phyloP scores from a whole-genome alignment of 768 basidiomycete genomes.

The Xerocomus spinulosus region DNA sequence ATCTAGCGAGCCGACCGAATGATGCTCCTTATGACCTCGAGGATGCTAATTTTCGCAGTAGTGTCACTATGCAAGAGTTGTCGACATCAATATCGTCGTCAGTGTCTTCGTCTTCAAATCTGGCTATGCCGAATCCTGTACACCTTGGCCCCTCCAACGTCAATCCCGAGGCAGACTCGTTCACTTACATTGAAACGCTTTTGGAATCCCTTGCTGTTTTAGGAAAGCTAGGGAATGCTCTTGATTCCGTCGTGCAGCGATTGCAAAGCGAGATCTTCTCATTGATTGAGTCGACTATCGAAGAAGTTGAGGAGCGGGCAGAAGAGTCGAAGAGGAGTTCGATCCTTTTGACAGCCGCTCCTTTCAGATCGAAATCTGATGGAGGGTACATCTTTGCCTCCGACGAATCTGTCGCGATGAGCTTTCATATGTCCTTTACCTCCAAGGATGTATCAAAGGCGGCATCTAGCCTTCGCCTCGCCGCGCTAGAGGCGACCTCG shows the following conservation, averaged over 20 bases:
- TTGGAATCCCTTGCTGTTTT: slow-evolving; percentile 90
- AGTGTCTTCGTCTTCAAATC: slow-evolving; percentile 24
- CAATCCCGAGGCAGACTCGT: slow-evolving; percentile 92
- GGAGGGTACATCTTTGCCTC: slow-evolving; percentile 48
- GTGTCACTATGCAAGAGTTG: slow-evolving; percentile 17
- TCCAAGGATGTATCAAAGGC: slow-evolving; percentile 31
- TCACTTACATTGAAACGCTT: slow-evolving; percentile 87
- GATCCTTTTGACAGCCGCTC: slow-evolving; percentile 29
- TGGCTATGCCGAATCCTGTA: slow-evolving; percentile 14
- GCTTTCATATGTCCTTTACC: slow-evolving; percentile 22
- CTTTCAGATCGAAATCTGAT: slow-evolving; percentile 42
- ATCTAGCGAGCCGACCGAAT: slow-evolving; percentile 67
- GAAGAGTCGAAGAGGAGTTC: slow-evolving; percentile 66
- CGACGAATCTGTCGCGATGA: slow-evolving; percentile 15
- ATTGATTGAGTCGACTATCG: slow-evolving; percentile 80
- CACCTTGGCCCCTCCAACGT: slow-evolving; percentile 23
- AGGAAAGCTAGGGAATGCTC: slow-evolving; percentile 77
- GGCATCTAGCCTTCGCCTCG: slow-evolving; percentile 57
- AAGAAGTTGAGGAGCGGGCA: slow-evolving; percentile 87
- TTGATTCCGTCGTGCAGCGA: slow-evolving; percentile 82
- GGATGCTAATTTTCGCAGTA: slow-evolving; percentile 32
- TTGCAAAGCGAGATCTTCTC: slow-evolving; percentile 78
- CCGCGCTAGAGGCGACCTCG: slow-evolving; percentile 67
- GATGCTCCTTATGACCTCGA: slow-evolving; percentile 70
- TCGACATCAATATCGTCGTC: slow-evolving; percentile 19